These are phyloP conservation scores for Herpotrichia juniperi DNA, from an alignment of 2,329 filamentous ascomycete species.

Conservation along the genomic window DNA sequence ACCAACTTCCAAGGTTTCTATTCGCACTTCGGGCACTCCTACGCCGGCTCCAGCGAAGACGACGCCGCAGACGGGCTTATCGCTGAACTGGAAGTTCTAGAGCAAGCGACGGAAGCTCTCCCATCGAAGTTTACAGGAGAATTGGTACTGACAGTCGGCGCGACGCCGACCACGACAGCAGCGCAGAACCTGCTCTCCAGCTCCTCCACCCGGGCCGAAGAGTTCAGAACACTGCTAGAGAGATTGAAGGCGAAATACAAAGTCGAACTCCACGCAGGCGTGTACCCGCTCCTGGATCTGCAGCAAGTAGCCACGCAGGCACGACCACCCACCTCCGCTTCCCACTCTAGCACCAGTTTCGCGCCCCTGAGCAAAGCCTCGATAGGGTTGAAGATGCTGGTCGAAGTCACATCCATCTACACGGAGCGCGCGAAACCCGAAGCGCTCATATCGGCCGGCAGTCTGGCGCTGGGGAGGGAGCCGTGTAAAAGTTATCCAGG, in stretches of 20 bases:
- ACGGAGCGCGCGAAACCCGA: conserved; percentile 57
- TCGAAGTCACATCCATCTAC: conserved; percentile 74
- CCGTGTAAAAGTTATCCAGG: conserved; percentile 73
- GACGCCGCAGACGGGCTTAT: conserved; percentile 66
- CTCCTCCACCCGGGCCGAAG: conserved; percentile 43
- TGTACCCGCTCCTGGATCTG: conserved; percentile 77
- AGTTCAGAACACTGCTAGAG: conserved; percentile 51
- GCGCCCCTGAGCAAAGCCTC: conserved; percentile 57
- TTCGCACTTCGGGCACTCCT: conserved; percentile 75
- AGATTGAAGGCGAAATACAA: conserved; percentile 36
- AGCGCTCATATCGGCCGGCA: conserved; percentile 71
- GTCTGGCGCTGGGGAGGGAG: conserved; percentile 73
- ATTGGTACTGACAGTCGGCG: conserved; percentile 71
- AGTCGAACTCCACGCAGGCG: conserved; percentile 76
- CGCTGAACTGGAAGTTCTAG: conserved; percentile 64
- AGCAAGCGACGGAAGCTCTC: conserved; percentile 52
- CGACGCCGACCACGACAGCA: conserved; percentile 74
- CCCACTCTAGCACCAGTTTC: conserved; percentile 15
- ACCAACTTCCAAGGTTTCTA: conserved; percentile 69
- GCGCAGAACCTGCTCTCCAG: conserved; percentile 63
- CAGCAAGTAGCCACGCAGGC: conserved; percentile 80
- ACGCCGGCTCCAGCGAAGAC: conserved; percentile 60
- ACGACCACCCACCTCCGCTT: conserved; percentile 42
- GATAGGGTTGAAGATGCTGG: conserved; percentile 71
- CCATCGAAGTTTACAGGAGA: conserved; percentile 36